phyloP scores from a whole-genome alignment of 495 filamentous ascomycete species.

The Penicillium chermesinum region DNA sequence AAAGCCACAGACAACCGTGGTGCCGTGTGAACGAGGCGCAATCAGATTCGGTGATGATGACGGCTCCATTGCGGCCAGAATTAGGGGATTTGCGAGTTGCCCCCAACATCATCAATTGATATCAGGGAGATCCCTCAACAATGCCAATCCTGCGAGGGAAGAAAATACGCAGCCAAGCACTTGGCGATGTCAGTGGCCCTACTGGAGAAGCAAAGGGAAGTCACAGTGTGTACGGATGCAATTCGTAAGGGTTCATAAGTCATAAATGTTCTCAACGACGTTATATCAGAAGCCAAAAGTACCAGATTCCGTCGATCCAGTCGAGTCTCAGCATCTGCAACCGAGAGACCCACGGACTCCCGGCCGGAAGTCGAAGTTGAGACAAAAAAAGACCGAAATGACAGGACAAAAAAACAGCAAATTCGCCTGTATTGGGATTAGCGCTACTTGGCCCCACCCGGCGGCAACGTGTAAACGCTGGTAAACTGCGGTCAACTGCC shows the following conservation, averaged over 20 bases:
- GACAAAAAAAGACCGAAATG: no score
- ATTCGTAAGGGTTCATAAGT: no score
- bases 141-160: background rate
- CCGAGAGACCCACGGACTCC: no score
- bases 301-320: no score
- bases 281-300: background rate
- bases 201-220: no score
- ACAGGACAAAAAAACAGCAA: background rate
- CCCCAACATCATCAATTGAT: background rate
- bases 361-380: no score
- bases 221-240: no score
- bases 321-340: no score
- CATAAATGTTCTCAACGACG: no score
- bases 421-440: background rate
- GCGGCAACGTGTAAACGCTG: background rate
- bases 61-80: background rate
- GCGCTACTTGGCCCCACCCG: background rate
- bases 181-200: no score
- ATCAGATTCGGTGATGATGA: background rate
- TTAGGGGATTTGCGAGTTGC: background rate
- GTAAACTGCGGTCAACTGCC: background rate
- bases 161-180: background rate
- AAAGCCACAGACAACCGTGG: background rate
- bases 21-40: background rate
- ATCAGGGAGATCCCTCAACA: background rate